phyloP scores from a whole-genome alignment of 345 rosid species.

The Draba incana region DNA sequence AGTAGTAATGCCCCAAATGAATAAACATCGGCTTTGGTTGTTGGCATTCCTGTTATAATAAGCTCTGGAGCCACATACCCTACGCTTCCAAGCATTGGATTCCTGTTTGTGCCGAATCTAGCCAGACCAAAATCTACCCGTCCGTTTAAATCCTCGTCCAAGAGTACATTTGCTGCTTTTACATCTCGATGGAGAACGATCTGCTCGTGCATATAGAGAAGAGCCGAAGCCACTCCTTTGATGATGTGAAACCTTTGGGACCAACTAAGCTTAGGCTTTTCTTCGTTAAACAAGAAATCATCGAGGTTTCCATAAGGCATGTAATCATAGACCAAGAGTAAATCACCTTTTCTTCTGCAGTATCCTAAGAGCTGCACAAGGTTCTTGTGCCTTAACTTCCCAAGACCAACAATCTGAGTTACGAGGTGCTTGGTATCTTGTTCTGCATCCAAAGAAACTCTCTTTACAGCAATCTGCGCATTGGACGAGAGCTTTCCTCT shows the following conservation, averaged over 20 bases:
- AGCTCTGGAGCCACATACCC: slow-evolving; percentile 96
- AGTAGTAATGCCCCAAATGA: slow-evolving; percentile 91
- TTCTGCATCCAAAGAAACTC: slow-evolving; percentile 49
- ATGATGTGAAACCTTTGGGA: slow-evolving; percentile 73
- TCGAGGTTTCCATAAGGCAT: slow-evolving; percentile 70
- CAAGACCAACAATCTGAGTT: slow-evolving; percentile 51
- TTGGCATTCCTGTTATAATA: slow-evolving; percentile 84
- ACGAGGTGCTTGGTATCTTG: slow-evolving; percentile 58
- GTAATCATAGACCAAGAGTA: slow-evolving; percentile 59
- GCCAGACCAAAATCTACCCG: slow-evolving; percentile 95
- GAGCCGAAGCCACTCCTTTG: slow-evolving; percentile 79
- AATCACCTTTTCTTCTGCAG: slow-evolving; percentile 58
- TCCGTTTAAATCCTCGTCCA: slow-evolving; percentile 78
- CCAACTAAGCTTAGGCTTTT: slow-evolving; percentile 60
- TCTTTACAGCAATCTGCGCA: slow-evolving; percentile 61
- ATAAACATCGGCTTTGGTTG: slow-evolving; percentile 76
- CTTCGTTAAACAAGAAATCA: slow-evolving; percentile 44
- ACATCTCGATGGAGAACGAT: slow-evolving; percentile 84
- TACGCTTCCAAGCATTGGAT: slow-evolving; percentile 85
- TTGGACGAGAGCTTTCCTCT: slow-evolving; percentile 55
- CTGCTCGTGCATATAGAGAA: slow-evolving; percentile 80
- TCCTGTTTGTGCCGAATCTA: slow-evolving; percentile 78
- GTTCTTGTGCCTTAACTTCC: slow-evolving; percentile 58
- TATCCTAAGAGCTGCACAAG: slow-evolving; percentile 60
- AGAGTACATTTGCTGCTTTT: slow-evolving; percentile 81